Percentiles rank a stretch among this genome's conserved stretches.
Evolutionary conservation across 2,329 filamentous ascomycete genomes (phyloP).

Genomic region (Cladosporium sp.): DNA sequence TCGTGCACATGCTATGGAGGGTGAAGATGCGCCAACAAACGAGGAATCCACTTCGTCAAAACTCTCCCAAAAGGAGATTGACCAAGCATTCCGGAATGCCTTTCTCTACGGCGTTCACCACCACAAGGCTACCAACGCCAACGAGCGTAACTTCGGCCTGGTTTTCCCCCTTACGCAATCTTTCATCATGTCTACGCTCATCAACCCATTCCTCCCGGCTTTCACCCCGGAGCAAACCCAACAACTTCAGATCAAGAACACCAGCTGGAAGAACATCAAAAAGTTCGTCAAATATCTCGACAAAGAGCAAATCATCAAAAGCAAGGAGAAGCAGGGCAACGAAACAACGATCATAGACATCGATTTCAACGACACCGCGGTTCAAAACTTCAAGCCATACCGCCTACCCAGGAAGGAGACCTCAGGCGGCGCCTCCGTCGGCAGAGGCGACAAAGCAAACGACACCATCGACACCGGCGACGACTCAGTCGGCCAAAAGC

Average conservation of each 20-base stretch:
- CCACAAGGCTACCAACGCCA: conserved; percentile 52
- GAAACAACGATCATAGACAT: conserved; percentile 62
- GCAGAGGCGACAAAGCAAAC: conserved; percentile 34
- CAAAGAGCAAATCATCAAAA: conserved; percentile 58
- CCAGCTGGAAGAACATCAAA: conserved; percentile 64
- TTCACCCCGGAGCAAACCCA: conserved; percentile 51
- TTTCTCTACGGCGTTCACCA: conserved; percentile 60
- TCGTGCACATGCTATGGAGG: conserved; percentile 25
- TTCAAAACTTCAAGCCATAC: conserved; percentile 58
- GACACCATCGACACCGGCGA: conserved; percentile 34
- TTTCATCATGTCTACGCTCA: conserved; percentile 57
- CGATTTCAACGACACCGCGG: conserved; percentile 54
- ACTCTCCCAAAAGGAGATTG: conserved; percentile 60
- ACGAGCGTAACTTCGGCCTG: conserved; percentile 50
- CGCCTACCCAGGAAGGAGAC: conserved; percentile 55
- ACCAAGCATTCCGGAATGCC: conserved; percentile 59
- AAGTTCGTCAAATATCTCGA: conserved; percentile 66
- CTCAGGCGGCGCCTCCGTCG: conserved; percentile 34
- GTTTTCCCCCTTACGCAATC: conserved; percentile 61
- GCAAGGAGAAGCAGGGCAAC: conserved; percentile 59
- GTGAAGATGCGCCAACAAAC: conserved; percentile 18
- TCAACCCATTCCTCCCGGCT: conserved; percentile 62
- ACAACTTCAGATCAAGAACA: conserved; percentile 64
- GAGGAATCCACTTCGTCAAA: conserved; percentile 39
- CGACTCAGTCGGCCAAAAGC: conserved; percentile 42